These are phyloP conservation scores for Penicillium aurantiogriseum DNA, from an alignment of 2,329 filamentous ascomycete genomes.

Conservation along the genomic window DNA sequence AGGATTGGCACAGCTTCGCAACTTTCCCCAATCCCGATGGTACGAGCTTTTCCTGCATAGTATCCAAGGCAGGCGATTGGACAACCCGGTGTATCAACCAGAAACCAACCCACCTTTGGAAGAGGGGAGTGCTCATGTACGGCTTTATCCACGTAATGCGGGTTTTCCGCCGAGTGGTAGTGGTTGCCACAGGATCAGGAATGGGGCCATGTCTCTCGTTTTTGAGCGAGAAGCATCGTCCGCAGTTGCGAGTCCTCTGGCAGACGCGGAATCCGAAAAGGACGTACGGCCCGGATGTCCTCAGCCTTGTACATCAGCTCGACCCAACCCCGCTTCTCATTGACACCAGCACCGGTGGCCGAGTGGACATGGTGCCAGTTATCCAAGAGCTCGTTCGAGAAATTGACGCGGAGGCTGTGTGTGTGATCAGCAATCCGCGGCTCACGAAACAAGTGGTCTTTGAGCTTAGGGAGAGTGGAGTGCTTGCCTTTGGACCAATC, in stretches of 20 bases:
- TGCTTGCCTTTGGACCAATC: not conserved
- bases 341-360: not conserved
- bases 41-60: not conserved
- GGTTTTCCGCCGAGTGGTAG: not conserved
- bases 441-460: not conserved
- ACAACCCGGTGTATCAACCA: not conserved
- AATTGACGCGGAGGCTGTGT: not conserved
- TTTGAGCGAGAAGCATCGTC: not conserved
- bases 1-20: not conserved
- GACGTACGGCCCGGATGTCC: not conserved
- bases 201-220: not conserved
- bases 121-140: not conserved
- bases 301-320: not conserved
- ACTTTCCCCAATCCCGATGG: not conserved
- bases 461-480: not conserved
- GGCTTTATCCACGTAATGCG: not conserved
- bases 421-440: not conserved
- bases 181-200: not conserved
- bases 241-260: not conserved
- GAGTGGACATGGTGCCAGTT: not conserved
- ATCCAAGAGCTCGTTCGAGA: not conserved
- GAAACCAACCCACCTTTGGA: not conserved
- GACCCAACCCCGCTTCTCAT: not conserved
- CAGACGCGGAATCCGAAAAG: not conserved
- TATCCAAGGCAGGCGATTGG: not conserved